Base-by-base conservation (phyloP, 2,329 filamentous ascomycete species). In the Pleoardoris graminearum region DNA sequence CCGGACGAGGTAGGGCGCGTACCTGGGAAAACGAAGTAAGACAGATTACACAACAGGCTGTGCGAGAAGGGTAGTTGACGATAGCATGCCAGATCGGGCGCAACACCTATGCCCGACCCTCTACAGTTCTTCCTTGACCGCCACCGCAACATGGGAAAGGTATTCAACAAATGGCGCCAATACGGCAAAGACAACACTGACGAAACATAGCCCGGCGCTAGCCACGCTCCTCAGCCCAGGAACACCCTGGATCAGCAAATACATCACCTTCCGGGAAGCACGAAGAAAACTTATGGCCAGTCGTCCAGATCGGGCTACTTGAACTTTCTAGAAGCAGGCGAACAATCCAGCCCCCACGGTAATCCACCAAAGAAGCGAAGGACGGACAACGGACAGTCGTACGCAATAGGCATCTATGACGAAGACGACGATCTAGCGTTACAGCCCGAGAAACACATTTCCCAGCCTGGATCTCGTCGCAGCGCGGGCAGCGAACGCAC, bases 11-110 rank as follows among this genome's bases (percentile, higher is more conserved):
- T 54, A 44, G 55, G 46, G 45, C 53, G 58, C 27, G 50, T 62
- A n/a, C 23, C 53, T 22, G 61, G 58, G 6, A 62, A 59, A 33
- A 60, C 54, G 38, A 44, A 46, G 62, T 65, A 59, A 45, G 37
- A 16, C 21, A 30, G 37, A 35, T 21, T 32, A 14, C 11, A 47
- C 3, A 37, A 7, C 19, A 3, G 16, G 27, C 16, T 12, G 7
- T 21, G 3, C 7, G 41, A 23, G 32, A 25, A 21, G 21, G 14
- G 39, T 21, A 19, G 48, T 55, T 66, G 51, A 66, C 42, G 10
- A 11, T 25, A 21, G 30, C n/a, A 14, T 36, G 64, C 60, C 16
- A 47, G 36, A 22, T 62, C 61, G 5, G 63, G 67, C 47, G 61
- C 60, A 4, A 56, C 58, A 10, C 35, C n/a, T 11, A 37, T 53